Conservation (phyloP, 2,329 filamentous ascomycete genomes). For the Penicillium thymicola region DNA sequence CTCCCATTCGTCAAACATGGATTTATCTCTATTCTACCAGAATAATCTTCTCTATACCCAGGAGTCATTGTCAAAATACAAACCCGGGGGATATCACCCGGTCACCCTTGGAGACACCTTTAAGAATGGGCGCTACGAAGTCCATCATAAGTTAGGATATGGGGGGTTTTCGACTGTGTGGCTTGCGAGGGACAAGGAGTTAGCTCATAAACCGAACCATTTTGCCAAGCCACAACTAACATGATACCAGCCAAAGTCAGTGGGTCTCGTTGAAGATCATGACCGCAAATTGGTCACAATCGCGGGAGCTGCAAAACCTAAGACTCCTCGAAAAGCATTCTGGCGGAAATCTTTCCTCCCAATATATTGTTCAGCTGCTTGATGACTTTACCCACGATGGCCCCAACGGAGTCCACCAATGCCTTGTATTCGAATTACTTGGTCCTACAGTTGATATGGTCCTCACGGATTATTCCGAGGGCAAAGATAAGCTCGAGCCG, state of each 20-base stretch:
- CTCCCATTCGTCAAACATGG: not conserved
- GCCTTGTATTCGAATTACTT: slow-evolving; percentile 33
- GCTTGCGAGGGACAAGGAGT: slow-evolving; percentile 39
- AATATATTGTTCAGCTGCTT: slow-evolving; percentile 27
- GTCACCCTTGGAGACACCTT: slow-evolving; percentile 43
- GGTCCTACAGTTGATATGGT: slow-evolving; percentile 30
- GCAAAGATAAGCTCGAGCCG: slow-evolving; percentile 20
- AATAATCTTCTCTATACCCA: not conserved
- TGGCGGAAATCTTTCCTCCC: slow-evolving; percentile 11
- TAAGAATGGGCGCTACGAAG: slow-evolving; percentile 39
- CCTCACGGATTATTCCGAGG: slow-evolving; percentile 18
- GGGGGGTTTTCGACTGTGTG: slow-evolving; percentile 46
- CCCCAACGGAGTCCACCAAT: slow-evolving; percentile 35
- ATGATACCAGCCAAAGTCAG: slow-evolving; percentile 9
- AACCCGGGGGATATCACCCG: slow-evolving; percentile 46
- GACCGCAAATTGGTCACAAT: slow-evolving; percentile 21
- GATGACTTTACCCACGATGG: slow-evolving; percentile 31
- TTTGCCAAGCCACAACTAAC: slow-evolving; percentile 3
- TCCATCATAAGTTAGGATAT: slow-evolving; percentile 46
- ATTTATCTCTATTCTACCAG: not conserved
- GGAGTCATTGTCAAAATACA: not conserved
- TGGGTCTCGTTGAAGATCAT: slow-evolving; percentile 35
- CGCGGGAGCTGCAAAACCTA: slow-evolving; percentile 19
- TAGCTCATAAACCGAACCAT: not conserved
- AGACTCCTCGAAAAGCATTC: slow-evolving; percentile 9